phyloP scores from a whole-genome alignment of 768 basidiomycete species.

The Pulveroboletus sp. region DNA sequence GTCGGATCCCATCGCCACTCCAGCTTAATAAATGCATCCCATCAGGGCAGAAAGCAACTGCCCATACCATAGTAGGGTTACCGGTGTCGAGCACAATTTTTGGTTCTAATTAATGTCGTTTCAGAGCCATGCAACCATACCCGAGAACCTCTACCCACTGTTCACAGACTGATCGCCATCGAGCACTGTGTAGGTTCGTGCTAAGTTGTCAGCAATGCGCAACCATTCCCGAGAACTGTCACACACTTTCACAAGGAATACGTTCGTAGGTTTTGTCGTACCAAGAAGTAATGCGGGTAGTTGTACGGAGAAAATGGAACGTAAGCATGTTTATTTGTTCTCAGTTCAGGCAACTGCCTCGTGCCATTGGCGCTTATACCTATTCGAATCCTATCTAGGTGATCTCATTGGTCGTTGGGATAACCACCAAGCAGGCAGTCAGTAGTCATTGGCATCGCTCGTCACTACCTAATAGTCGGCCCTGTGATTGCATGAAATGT shows the following conservation, averaged over 20 bases:
- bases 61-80: too few relatives aligned
- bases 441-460: background rate
- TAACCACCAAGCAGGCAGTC: background rate
- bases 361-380: background rate
- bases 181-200: too few relatives aligned
- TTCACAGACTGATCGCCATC: too few relatives aligned
- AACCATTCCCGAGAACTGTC: too few relatives aligned
- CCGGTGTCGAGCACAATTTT: background rate
- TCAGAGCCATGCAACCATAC: background rate
- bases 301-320: background rate
- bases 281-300: background rate
- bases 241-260: background rate
- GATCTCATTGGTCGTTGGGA: background rate
- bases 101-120: background rate
- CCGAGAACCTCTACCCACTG: background rate
- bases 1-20: background rate
- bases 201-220: too few relatives aligned
- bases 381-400: too few relatives aligned
- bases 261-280: background rate
- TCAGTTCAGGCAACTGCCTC: background rate
- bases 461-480: background rate
- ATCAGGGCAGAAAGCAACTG: background rate
- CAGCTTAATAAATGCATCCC: background rate
- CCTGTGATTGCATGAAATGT: background rate
- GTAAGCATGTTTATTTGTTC: too few relatives aligned